Percentiles rank a stretch among this genome's conserved stretches.
Conservation (phyloP, 75 land plant genomes). For the Picea glauca region DNA sequence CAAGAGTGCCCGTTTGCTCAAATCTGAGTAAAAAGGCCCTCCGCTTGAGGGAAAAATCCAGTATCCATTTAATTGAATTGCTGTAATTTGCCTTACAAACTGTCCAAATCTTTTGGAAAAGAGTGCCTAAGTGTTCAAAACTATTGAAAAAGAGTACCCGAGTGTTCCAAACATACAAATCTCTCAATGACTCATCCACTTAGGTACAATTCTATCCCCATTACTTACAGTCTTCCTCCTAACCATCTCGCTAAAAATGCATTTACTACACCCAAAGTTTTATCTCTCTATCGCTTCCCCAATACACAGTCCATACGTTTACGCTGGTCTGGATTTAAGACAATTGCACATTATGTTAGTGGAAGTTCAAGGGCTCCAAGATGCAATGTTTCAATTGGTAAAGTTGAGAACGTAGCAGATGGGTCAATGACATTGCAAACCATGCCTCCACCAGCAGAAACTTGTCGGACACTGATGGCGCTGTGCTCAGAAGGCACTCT, state of each 20-base stretch:
- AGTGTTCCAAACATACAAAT: not conserved
- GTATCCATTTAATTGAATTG: not conserved
- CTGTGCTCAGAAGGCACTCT: constrained; percentile 65
- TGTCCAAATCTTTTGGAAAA: not conserved
- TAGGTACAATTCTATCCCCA: not conserved
- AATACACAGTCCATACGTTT: not conserved
- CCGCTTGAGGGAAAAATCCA: not conserved
- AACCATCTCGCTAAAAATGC: not conserved
- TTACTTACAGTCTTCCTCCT: not conserved
- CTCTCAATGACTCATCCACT: constrained; percentile 2
- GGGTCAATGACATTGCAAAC: constrained; percentile 1
- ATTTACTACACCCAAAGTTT: constrained; percentile 2
- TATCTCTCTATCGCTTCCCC: not conserved
- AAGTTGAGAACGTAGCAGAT: constrained; percentile 1
- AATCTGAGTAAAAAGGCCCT: not conserved
- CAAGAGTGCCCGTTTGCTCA: not conserved
- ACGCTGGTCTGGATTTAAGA: not conserved
- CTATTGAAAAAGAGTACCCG: not conserved
- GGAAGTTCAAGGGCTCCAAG: not conserved
- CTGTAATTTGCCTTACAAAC: not conserved
- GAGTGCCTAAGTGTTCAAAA: not conserved
- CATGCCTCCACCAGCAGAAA: constrained; percentile 84
- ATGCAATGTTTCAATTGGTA: constrained; percentile 1
- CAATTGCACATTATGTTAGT: not conserved
- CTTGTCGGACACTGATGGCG: constrained; percentile 77